phyloP scores from a whole-genome alignment of 371 early-diverging fungal genomes.

The Mucor racemosus region DNA sequence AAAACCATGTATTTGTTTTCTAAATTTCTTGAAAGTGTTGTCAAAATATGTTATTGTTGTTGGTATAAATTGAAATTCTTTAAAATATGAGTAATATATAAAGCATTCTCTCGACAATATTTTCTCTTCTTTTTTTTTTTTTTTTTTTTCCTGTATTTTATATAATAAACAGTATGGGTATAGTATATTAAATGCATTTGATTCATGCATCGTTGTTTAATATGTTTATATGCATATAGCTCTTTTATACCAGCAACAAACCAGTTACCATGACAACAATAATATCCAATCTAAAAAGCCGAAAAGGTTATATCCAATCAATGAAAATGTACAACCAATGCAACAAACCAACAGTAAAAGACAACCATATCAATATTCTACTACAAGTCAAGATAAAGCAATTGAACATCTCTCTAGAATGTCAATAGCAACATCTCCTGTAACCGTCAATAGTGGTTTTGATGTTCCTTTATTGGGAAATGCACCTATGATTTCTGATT shows the following conservation, averaged over 20 bases:
- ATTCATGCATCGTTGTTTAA: background rate
- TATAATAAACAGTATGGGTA: background rate
- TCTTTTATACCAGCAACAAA: conserved; percentile 1
- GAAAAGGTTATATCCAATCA: conserved; percentile 2
- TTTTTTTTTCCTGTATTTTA: too few species aligned
- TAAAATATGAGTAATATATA: background rate
- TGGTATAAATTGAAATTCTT: conserved; percentile 13
- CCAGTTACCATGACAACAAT: conserved; percentile 2
- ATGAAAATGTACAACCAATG: conserved; percentile 2
- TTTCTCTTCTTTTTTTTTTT: background rate
- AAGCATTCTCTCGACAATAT: background rate
- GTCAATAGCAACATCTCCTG: background rate
- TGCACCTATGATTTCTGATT: conserved; percentile 48
- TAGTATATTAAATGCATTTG: background rate
- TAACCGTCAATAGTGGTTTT: background rate
- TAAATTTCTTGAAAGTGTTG: background rate
- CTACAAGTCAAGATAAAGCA: background rate
- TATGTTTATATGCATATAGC: background rate
- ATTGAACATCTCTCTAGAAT: background rate
- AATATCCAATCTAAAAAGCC: background rate
- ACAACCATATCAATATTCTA: background rate
- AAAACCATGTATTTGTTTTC: conserved; percentile 9
- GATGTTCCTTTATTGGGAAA: conserved; percentile 52
- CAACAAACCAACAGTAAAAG: conserved; percentile 7
- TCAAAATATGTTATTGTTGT: conserved; percentile 9